These are phyloP conservation scores for Fusarium sp. DNA, from an alignment of 2,329 filamentous ascomycete species.

Conservation along the genomic window DNA sequence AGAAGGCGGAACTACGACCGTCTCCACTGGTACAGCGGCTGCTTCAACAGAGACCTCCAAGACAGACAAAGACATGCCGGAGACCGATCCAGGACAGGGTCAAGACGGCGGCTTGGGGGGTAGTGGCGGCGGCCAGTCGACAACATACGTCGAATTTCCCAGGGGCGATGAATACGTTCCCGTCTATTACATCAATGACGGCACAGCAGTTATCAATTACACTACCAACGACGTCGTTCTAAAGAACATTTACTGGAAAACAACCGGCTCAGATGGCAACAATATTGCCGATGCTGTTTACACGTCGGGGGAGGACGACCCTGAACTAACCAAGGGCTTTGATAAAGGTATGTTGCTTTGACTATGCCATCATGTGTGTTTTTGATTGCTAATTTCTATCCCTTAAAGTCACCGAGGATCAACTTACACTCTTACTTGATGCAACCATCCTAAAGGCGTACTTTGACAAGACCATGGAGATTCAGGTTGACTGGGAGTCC, in stretches of 20 bases:
- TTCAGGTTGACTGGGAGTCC: constrained; percentile 21
- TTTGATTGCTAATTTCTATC: neutral
- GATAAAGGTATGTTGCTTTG: neutral
- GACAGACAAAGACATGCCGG: neutral
- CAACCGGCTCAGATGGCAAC: neutral
- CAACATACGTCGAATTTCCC: neutral
- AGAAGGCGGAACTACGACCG: neutral
- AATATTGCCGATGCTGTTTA: neutral
- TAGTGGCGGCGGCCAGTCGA: neutral
- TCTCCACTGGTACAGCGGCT: neutral
- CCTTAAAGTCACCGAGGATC: neutral
- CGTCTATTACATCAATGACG: neutral
- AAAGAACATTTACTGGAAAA: neutral
- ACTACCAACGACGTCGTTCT: neutral
- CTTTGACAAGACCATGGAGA: constrained; percentile 15
- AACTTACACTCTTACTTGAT: neutral
- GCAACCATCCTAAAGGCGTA: neutral
- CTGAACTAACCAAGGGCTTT: neutral
- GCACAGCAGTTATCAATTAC: neutral
- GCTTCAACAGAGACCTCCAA: neutral
- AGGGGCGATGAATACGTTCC: neutral
- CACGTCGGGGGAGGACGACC: neutral
- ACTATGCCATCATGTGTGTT: neutral
- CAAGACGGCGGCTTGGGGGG: neutral
- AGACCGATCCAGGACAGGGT: neutral